Percentiles rank a stretch among this genome's conserved stretches.
These are phyloP conservation scores for Trametes cubensis DNA, from an alignment of 768 basidiomycete genomes.

Conservation along the genomic window DNA sequence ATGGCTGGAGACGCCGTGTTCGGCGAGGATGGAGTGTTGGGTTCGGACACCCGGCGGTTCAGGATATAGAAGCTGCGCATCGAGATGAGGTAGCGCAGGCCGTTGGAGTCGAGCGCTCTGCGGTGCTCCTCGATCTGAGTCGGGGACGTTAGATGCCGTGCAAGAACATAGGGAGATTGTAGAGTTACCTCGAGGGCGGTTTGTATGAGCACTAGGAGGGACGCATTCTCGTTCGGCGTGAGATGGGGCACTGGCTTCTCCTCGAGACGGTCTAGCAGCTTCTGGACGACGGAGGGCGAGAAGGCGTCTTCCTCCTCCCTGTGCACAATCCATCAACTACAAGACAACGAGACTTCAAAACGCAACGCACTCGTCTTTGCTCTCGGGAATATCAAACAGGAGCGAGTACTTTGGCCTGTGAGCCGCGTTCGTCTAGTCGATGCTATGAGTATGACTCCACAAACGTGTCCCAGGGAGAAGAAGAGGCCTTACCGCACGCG, in stretches of 20 bases:
- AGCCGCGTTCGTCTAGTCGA: neutral
- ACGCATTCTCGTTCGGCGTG: constrained; percentile 78
- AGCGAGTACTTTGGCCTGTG: constrained; percentile 47
- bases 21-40: constrained; percentile 48
- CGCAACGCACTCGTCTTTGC: constrained; percentile 45
- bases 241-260: constrained; percentile 66
- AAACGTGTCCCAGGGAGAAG: neutral
- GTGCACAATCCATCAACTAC: neutral
- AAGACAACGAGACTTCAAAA: neutral
- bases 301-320: constrained; percentile 62
- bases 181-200: constrained; percentile 74
- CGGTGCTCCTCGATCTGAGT: constrained; percentile 68
- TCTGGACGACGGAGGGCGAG: constrained; percentile 58
- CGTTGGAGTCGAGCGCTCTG: constrained; percentile 89
- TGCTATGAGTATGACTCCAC: neutral
- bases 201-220: constrained; percentile 82
- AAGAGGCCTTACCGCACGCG: constrained; percentile 18
- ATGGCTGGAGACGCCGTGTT: constrained; percentile 27
- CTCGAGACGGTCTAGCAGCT: constrained; percentile 68
- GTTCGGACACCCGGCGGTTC: constrained; percentile 61
- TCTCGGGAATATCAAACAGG: constrained; percentile 54
- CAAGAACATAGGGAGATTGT: neutral
- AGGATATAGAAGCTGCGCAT: constrained; percentile 91
- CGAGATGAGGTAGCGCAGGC: constrained; percentile 89
- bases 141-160: constrained; percentile 1